Conservation (phyloP, 148 eudicot species). For the Hydrangea macrophylla region DNA sequence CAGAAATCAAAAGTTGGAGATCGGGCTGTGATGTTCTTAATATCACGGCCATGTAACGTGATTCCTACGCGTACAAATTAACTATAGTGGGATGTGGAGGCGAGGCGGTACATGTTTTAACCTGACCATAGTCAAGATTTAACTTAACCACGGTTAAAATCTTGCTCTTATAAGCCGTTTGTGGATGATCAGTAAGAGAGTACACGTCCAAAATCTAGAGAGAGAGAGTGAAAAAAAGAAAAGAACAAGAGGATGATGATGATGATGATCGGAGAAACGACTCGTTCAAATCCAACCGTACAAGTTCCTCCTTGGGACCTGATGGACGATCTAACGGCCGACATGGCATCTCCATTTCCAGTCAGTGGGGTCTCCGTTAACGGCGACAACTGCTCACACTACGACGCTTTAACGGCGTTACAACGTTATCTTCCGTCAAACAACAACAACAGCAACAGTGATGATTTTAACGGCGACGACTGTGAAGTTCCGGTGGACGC, state of each 20-base stretch:
- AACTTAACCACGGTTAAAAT: constrained; percentile 26
- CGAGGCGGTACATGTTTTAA: constrained; percentile 14
- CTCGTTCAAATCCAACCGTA: constrained; percentile 54
- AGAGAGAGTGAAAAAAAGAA: constrained; percentile 5
- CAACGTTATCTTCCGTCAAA: constrained; percentile 54
- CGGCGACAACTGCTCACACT: constrained; percentile 16
- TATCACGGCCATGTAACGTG: not conserved
- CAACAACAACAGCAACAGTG: constrained; percentile 16
- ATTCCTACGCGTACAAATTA: not conserved
- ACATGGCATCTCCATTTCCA: constrained; percentile 11
- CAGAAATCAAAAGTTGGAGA: not conserved
- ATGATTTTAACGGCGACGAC: constrained; percentile 18
- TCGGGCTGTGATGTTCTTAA: not conserved
- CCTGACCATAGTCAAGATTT: constrained; percentile 23
- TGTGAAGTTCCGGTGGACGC: constrained; percentile 35
- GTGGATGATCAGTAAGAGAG: not conserved
- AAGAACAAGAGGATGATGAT: constrained; percentile 2
- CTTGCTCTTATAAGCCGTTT: constrained; percentile 9
- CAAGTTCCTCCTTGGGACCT: constrained; percentile 56
- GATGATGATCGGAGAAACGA: constrained; percentile 31
- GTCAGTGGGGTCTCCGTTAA: not conserved
- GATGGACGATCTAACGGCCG: constrained; percentile 42
- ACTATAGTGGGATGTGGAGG: not conserved
- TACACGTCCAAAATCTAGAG: not conserved
- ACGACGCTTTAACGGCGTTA: constrained; percentile 42